Percentiles rank a stretch among this genome's conserved stretches.
These are phyloP conservation scores for Suillus clintonianus DNA, from an alignment of 768 basidiomycete species.

Conservation along the genomic window DNA sequence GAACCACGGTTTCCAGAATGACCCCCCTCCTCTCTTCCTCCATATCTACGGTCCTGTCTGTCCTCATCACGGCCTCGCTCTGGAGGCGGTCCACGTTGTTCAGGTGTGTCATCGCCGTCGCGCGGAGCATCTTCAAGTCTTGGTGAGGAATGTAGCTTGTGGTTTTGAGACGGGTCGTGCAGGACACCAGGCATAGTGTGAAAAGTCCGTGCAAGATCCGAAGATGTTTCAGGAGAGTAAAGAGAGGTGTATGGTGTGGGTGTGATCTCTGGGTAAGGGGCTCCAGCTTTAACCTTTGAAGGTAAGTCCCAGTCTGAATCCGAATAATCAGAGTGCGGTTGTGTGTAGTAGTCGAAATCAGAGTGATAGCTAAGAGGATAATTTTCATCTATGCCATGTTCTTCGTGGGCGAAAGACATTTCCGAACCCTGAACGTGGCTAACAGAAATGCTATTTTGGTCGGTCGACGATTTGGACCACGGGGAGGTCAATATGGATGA, in stretches of 20 bases:
- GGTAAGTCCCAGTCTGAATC: constrained; percentile 22
- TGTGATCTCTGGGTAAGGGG: constrained; percentile 18
- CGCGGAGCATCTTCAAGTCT: constrained; percentile 12
- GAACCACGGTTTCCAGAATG: constrained; percentile 20
- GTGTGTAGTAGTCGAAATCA: constrained; percentile 38
- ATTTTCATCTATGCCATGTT: constrained; percentile 19
- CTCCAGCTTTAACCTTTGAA: constrained; percentile 2
- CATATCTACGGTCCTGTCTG: constrained; percentile 12
- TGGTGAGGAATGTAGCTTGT: constrained; percentile 1
- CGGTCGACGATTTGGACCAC: constrained; percentile 16
- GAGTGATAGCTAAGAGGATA: constrained; percentile 37
- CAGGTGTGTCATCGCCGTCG: constrained; percentile 22
- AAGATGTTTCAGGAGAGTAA: constrained; percentile 24
- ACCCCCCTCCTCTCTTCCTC: constrained; percentile 11
- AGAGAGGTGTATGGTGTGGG: constrained; percentile 19
- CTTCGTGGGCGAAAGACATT: constrained; percentile 4
- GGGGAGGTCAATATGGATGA: constrained; percentile 41
- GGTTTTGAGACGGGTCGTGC: constrained; percentile 1
- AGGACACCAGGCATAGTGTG: constrained; percentile 29
- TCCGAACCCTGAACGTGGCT: constrained; percentile 12
- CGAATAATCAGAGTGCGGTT: constrained; percentile 30
- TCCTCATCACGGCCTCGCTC: constrained; percentile 7
- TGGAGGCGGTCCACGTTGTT: constrained; percentile 13
- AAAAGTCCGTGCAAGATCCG: constrained; percentile 48
- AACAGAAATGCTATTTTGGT: constrained; percentile 21